Base-by-base conservation (phyloP, 225 moss, liverwort and hornwort genomes). In the Sphagnum contortum region DNA sequence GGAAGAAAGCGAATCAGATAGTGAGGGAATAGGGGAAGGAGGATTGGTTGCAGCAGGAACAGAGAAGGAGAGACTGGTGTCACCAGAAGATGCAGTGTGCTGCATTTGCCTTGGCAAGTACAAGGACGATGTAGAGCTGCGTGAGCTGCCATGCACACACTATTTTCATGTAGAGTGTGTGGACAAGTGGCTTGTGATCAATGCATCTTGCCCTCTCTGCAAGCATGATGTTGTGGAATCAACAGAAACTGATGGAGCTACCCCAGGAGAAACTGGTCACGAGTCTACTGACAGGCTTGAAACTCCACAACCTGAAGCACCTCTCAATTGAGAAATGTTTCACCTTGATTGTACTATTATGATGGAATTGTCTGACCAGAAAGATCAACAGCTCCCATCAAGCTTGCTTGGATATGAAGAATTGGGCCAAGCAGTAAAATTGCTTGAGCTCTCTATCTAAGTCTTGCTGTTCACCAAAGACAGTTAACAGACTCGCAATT, bases 111-210 rank as follows among this genome's bases (percentile, higher is more conserved):
- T 84, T 60, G 71, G 75, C 3, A 81, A 78, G 57, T 84, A 84
- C 71, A 75, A 54, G 68, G 77, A 84, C 9, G 78, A 66, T 9
- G 75, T 71, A 71, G 81, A 84, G 75, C 58, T 84, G 61, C 65
- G 81, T 57, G 78, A 84, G 44, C 61, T 81, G 45, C 84, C 84
- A 8, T 80, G 81, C 63, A 68, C 75, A 48, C 83, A 84, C 70
- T 80, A 80, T 64, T 77, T 84, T 60, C 83, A 84, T 58, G 77
- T 80, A 47, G 80, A 80, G 10, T 84, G 83, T 52, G 80, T 80
- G 49, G 80, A 80, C 48, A 84, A 84, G 57, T 84, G 83, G 83
- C 77, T 84, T 63, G 72, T 74, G 74, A 84, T 84, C 49, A 84
- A 84, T 48, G 80, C 83, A 45, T 77, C 75, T 0, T 84, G 83